Evolutionary conservation across 495 filamentous ascomycete species (phyloP).

Genomic region (Talaromyces trachyspermus): DNA sequence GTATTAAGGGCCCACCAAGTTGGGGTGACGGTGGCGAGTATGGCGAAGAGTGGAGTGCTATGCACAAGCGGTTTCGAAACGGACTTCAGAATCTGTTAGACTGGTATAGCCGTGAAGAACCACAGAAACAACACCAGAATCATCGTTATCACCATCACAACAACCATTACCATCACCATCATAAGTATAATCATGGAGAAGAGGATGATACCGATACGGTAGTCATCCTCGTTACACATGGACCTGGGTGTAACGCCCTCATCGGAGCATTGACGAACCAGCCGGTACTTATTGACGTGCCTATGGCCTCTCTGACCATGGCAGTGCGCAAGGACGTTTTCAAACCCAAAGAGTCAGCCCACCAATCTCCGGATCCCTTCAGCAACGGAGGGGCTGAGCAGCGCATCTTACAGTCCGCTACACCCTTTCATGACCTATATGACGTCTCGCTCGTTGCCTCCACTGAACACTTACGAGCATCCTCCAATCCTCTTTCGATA

Average conservation of each 20-base stretch:
- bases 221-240: slow-evolving; percentile 89
- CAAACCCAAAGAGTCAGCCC: slow-evolving; percentile 18
- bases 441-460: slow-evolving; percentile 70
- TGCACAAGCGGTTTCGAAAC: slow-evolving; percentile 82
- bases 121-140: background rate
- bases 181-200: slow-evolving; percentile 17
- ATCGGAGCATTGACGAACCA: slow-evolving; percentile 86
- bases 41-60: slow-evolving; percentile 89
- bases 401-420: slow-evolving; percentile 22
- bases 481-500: slow-evolving; percentile 28
- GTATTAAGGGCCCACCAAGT: slow-evolving; percentile 61
- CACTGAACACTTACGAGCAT: slow-evolving; percentile 68
- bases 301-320: slow-evolving; percentile 85
- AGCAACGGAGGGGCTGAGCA: background rate
- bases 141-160: slow-evolving; percentile 27
- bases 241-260: slow-evolving; percentile 94
- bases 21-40: slow-evolving; percentile 86
- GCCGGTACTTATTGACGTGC: slow-evolving; percentile 81
- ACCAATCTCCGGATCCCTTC: background rate
- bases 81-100: slow-evolving; percentile 68
- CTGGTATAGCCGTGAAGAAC: slow-evolving; percentile 62
- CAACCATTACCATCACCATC: slow-evolving; percentile 7
- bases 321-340: slow-evolving; percentile 58
- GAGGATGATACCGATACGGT: slow-evolving; percentile 63
- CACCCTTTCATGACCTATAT: slow-evolving; percentile 52